Conservation (phyloP, 75 land plant genomes). For the Sequoia sempervirens region DNA sequence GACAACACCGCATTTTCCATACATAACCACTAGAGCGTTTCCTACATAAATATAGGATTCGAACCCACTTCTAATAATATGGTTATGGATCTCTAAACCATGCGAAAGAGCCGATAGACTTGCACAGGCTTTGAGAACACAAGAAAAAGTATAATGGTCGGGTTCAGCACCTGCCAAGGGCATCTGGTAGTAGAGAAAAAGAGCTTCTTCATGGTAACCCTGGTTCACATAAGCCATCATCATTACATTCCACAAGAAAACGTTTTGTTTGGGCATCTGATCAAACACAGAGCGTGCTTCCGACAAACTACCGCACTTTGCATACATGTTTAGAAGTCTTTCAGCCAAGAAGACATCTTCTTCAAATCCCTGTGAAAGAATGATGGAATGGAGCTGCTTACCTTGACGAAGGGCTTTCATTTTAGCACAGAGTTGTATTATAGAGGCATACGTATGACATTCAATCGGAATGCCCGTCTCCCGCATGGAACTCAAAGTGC, state of each 20-base stretch:
- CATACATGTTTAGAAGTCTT: background rate
- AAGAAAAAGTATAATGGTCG: background rate
- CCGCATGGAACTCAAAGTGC: too few relatives aligned
- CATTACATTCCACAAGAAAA: constrained; percentile 10
- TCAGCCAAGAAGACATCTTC: background rate
- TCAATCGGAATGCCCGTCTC: too few relatives aligned
- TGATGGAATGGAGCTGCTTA: too few relatives aligned
- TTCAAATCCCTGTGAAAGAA: too few relatives aligned
- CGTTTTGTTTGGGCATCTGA: background rate
- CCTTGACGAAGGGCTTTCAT: too few relatives aligned
- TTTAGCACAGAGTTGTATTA: too few relatives aligned
- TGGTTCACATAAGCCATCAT: background rate
- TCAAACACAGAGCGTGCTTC: background rate
- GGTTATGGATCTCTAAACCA: too few relatives aligned
- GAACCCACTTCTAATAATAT: constrained; percentile 1
- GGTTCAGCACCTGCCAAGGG: background rate
- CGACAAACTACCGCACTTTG: background rate
- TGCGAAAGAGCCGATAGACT: too few relatives aligned
- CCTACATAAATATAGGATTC: background rate
- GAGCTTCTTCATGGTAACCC: background rate
- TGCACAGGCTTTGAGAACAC: constrained; percentile 3
- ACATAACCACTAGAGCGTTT: constrained; percentile 13
- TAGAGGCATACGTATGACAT: too few relatives aligned
- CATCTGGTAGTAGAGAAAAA: background rate
- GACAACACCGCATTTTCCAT: constrained; percentile 5